These are phyloP conservation scores for Penicillium argentinense DNA, from an alignment of 495 filamentous ascomycete genomes.

Conservation along the genomic window DNA sequence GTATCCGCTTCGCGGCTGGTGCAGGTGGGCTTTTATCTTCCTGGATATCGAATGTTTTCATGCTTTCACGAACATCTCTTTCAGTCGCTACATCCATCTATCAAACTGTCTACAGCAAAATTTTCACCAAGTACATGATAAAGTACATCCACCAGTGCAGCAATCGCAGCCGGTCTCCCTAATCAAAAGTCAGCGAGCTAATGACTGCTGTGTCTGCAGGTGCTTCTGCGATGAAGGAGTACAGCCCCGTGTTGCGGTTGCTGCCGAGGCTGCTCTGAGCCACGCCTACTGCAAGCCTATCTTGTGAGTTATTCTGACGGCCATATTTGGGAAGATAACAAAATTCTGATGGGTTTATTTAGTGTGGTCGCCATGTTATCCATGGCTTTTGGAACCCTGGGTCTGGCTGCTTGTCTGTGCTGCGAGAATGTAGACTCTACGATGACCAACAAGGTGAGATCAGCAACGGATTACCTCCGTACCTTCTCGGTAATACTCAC, in stretches of 20 bases:
- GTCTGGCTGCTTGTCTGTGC: conserved; percentile 24
- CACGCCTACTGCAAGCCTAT: conserved; percentile 27
- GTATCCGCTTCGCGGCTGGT: conserved; percentile 25
- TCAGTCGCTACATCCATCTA: conserved; percentile 27
- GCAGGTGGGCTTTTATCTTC: conserved; percentile 18
- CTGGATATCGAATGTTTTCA: neutral
- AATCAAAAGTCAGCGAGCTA: conserved; percentile 18
- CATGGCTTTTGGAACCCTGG: conserved; percentile 28
- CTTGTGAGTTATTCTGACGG: conserved; percentile 15
- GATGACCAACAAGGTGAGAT: conserved; percentile 26
- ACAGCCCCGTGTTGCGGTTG: conserved; percentile 18
- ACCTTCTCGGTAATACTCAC: neutral
- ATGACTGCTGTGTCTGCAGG: conserved; percentile 13
- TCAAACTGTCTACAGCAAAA: conserved; percentile 21
- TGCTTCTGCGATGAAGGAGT: conserved; percentile 18
- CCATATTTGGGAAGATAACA: neutral
- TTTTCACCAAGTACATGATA: conserved; percentile 16
- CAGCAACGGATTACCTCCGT: neutral
- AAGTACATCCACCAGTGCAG: conserved; percentile 18
- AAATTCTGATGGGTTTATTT: neutral
- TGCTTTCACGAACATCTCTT: neutral
- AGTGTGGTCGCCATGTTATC: conserved; percentile 27
- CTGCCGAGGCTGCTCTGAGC: conserved; percentile 15
- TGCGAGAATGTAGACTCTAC: conserved; percentile 27
- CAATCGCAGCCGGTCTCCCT: conserved; percentile 19